A percentile compares a stretch with the other conserved stretches of the same genome.
Evolutionary conservation across 2,329 filamentous ascomycete genomes (phyloP).

Genomic region (Grosmannia serpens): DNA sequence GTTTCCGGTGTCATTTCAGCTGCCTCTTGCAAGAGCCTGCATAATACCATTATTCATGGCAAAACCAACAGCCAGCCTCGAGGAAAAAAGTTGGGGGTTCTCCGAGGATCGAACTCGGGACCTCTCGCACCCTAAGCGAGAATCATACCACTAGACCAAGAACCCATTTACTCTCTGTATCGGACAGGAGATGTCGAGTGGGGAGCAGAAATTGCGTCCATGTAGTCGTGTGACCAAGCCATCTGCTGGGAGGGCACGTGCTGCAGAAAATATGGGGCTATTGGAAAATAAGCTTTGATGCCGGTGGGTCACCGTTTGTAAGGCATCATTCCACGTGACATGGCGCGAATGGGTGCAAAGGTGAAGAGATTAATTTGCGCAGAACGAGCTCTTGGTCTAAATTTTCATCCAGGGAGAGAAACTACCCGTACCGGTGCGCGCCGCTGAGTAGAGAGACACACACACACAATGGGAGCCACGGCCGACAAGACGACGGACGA

Average conservation of each 20-base stretch:
- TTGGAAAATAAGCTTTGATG: no score
- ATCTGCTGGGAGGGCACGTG: not conserved
- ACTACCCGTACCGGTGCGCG: no score
- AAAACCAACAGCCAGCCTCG: not conserved
- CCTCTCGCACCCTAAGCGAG: conserved; percentile 42
- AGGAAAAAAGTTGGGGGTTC: conserved; percentile 2
- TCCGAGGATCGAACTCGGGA: conserved; percentile 6
- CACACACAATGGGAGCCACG: not conserved
- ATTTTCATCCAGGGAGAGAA: no score
- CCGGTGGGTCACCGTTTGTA: not conserved
- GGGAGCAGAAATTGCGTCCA: not conserved
- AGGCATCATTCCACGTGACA: not conserved
- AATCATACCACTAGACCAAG: conserved; percentile 51
- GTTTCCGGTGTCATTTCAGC: no score
- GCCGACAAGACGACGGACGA: not conserved
- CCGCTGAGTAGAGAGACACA: not conserved
- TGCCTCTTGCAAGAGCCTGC: no score
- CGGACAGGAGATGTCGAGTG: not conserved
- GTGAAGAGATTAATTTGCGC: not conserved
- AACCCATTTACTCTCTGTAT: not conserved
- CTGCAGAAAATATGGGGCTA: not conserved
- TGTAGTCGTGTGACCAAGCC: not conserved
- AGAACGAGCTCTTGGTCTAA: no score
- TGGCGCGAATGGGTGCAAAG: not conserved
- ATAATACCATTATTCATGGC: no score